A percentile compares a stretch with the other conserved stretches of the same genome.
phyloP scores from a whole-genome alignment of 768 basidiomycete species.

The Terana coerulea region DNA sequence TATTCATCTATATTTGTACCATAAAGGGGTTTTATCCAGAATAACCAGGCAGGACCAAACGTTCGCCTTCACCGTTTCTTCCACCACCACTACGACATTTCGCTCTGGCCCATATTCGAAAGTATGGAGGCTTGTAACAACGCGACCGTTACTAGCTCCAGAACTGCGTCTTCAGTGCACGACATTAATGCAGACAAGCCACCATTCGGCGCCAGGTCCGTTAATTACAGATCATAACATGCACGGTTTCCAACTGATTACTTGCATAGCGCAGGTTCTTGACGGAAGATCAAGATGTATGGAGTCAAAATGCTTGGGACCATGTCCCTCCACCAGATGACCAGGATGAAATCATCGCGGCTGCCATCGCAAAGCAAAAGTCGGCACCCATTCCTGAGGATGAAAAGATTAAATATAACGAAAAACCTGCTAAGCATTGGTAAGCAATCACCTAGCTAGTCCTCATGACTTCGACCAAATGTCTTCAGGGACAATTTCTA shows the following conservation, averaged over 20 bases:
- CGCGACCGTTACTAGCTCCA: background rate
- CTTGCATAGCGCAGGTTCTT: slow-evolving; percentile 49
- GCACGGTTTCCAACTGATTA: background rate
- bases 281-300: slow-evolving; percentile 66
- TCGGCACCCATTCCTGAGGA: slow-evolving; percentile 66
- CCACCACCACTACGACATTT: no score
- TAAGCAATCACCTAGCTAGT: slow-evolving; percentile 25
- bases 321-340: slow-evolving; percentile 83
- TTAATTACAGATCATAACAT: background rate
- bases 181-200: slow-evolving; percentile 13
- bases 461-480: background rate
- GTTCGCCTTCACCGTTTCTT: no score
- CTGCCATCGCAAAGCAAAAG: slow-evolving; percentile 68
- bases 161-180: slow-evolving; percentile 15
- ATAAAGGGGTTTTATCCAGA: no score
- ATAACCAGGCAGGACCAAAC: no score
- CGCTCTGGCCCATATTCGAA: no score
- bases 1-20: no score
- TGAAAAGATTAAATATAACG: slow-evolving; percentile 70
- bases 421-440: slow-evolving; percentile 74
- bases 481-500: slow-evolving; percentile 90
- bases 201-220: slow-evolving; percentile 14
- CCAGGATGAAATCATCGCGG: slow-evolving; percentile 68
- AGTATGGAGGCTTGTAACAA: no score
- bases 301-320: slow-evolving; percentile 90